Percentiles rank a stretch among this genome's conserved stretches.
Evolutionary conservation across 208 protist species (phyloP).

Genomic region (Herpetomonas tarakana): DNA sequence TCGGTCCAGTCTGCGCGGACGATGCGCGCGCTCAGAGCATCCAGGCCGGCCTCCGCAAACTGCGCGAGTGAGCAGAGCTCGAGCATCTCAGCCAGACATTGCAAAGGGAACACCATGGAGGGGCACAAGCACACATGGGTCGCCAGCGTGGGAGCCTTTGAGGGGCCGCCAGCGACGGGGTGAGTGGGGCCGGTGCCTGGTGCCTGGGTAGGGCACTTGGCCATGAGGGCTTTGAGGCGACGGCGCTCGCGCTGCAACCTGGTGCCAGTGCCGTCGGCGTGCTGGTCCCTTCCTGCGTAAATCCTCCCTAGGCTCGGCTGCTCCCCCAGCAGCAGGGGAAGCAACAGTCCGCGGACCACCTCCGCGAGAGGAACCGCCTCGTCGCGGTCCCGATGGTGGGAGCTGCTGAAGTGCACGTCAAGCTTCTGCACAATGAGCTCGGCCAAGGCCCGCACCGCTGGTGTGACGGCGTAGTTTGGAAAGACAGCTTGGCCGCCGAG

Average conservation of each 20-base stretch:
- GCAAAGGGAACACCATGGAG: slow-evolving; percentile 76
- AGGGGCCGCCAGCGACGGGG: background rate
- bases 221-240: background rate
- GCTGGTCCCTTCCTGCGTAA: too few relatives aligned
- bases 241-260: background rate
- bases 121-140: slow-evolving; percentile 6
- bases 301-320: too few relatives aligned
- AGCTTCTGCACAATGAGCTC: slow-evolving; percentile 54
- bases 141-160: background rate
- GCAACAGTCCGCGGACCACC: background rate
- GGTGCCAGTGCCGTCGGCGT: background rate
- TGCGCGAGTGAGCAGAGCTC: slow-evolving; percentile 57
- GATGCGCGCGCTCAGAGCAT: slow-evolving; percentile 55
- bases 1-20: slow-evolving; percentile 49
- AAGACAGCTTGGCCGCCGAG: slow-evolving; percentile 38
- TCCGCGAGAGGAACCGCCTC: background rate
- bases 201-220: too few relatives aligned
- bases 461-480: slow-evolving; percentile 59
- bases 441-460: slow-evolving; percentile 27
- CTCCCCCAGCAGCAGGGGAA: slow-evolving; percentile 13
- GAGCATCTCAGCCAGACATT: slow-evolving; percentile 67
- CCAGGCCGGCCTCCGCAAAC: slow-evolving; percentile 44
- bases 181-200: too few relatives aligned
- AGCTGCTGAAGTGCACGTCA: slow-evolving; percentile 14
- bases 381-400: background rate